These are phyloP conservation scores for Licmophora abbreviata DNA, from an alignment of 108 stramenopile genomes.

Conservation along the genomic window DNA sequence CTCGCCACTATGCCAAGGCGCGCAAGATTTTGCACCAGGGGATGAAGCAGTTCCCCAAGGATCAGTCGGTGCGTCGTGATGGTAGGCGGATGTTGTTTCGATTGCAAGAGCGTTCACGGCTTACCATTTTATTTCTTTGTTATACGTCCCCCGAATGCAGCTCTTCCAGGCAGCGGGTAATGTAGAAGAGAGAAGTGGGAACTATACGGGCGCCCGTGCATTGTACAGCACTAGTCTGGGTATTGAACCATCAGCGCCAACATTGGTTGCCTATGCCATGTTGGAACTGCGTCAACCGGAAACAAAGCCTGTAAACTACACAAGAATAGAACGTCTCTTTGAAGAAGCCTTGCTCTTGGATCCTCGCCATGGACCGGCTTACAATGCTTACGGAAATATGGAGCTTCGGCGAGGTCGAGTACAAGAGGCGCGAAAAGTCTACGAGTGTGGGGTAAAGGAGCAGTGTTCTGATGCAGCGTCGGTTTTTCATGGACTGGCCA, in stretches of 20 bases:
- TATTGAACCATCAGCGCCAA: conserved; percentile 66
- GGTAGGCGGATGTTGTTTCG: not conserved
- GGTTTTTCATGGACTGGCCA: conserved; percentile 78
- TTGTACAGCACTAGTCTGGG: conserved; percentile 54
- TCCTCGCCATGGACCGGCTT: conserved; percentile 77
- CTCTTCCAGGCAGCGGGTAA: conserved; percentile 74
- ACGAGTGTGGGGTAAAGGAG: conserved; percentile 59
- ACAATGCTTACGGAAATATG: conserved; percentile 73
- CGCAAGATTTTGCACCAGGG: conserved; percentile 53
- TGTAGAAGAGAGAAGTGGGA: conserved; percentile 71
- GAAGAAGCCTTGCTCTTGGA: conserved; percentile 70
- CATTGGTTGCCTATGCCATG: conserved; percentile 69
- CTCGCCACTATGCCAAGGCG: conserved; percentile 34
- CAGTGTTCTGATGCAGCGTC: conserved; percentile 69
- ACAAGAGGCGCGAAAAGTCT: conserved; percentile 46
- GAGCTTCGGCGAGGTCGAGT: conserved; percentile 49
- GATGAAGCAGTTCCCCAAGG: conserved; percentile 48
- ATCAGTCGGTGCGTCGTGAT: conserved; percentile 36
- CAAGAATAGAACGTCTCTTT: conserved; percentile 41
- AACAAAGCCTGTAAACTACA: conserved; percentile 6
- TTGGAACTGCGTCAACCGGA: conserved; percentile 60
- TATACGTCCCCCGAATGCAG: no score
- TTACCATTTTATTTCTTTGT: conserved; percentile 5
- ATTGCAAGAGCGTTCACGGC: not conserved
- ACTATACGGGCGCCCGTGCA: conserved; percentile 50